Percentiles rank a stretch among this genome's conserved stretches.
Conservation (phyloP, 208 protist genomes). For the Trichomonas gallinae region DNA sequence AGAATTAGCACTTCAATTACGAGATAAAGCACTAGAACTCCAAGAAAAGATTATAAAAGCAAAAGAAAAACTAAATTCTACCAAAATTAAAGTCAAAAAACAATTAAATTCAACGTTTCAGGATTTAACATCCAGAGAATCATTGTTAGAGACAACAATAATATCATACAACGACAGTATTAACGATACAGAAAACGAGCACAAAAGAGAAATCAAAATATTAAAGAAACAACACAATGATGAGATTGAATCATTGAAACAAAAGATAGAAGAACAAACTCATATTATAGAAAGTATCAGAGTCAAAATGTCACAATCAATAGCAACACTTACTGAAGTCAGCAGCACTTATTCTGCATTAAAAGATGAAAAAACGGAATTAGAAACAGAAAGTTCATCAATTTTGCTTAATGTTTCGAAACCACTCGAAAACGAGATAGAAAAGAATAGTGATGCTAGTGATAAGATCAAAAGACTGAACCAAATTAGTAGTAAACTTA, state of each 20-base stretch:
- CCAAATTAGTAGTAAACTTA: background rate
- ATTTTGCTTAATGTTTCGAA: background rate
- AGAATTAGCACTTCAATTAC: background rate
- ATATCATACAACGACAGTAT: background rate
- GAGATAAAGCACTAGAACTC: background rate
- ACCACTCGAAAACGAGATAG: background rate
- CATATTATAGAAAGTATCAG: background rate
- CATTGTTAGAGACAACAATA: background rate
- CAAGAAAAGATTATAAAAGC: background rate
- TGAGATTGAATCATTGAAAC: background rate
- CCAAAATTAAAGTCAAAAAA: background rate
- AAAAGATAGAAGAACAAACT: background rate
- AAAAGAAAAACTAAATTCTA: background rate
- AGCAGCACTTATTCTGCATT: background rate
- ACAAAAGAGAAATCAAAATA: background rate
- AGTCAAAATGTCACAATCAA: background rate
- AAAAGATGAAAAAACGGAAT: background rate
- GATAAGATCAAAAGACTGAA: background rate
- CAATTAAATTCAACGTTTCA: background rate
- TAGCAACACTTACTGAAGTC: background rate
- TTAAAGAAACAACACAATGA: background rate
- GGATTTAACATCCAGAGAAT: background rate
- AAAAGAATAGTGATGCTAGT: background rate
- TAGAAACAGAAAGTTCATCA: background rate
- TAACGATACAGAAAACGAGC: background rate